Evolutionary conservation across 768 basidiomycete species (phyloP).

Genomic region (Calocybe cyanea): DNA sequence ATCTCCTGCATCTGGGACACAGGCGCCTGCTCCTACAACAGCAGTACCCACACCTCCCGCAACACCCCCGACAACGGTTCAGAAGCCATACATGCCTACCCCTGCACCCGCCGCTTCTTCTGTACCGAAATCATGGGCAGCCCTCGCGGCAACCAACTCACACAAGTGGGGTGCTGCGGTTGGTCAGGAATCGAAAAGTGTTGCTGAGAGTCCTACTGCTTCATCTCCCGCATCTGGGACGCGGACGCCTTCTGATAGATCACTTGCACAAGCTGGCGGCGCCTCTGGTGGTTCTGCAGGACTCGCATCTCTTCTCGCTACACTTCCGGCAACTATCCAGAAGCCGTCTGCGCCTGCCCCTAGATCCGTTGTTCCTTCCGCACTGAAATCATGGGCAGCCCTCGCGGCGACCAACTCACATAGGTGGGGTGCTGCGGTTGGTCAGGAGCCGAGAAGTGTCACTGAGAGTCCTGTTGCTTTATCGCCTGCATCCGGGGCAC

Average conservation of each 20-base stretch:
- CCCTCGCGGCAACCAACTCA: conserved; percentile 77
- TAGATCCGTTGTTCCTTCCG: conserved; percentile 35
- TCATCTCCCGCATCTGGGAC: conserved; percentile 28
- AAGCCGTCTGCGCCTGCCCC: conserved; percentile 17
- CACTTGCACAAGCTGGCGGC: conserved; percentile 25
- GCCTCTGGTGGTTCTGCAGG: too few relatives aligned
- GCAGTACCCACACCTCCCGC: conserved; percentile 30
- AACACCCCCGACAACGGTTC: conserved; percentile 1
- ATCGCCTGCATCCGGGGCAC: conserved; percentile 27
- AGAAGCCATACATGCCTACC: conserved; percentile 14
- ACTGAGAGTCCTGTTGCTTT: conserved; percentile 48
- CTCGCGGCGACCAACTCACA: conserved; percentile 79
- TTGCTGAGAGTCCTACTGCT: conserved; percentile 50
- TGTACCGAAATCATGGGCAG: conserved; percentile 88
- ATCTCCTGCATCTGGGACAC: conserved; percentile 20
- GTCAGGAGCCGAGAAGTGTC: conserved; percentile 73
- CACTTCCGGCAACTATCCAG: background rate
- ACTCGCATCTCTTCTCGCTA: too few relatives aligned
- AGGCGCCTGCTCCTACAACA: conserved; percentile 23
- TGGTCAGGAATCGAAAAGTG: conserved; percentile 72
- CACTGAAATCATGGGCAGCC: conserved; percentile 82
- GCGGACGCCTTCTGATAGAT: conserved; percentile 22
- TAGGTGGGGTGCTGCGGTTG: conserved; percentile 84
- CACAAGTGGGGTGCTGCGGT: conserved; percentile 86
- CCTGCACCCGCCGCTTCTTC: conserved; percentile 22